Base-by-base conservation (phyloP, 2,329 filamentous ascomycete genomes). In the Fusarium papillatum region DNA sequence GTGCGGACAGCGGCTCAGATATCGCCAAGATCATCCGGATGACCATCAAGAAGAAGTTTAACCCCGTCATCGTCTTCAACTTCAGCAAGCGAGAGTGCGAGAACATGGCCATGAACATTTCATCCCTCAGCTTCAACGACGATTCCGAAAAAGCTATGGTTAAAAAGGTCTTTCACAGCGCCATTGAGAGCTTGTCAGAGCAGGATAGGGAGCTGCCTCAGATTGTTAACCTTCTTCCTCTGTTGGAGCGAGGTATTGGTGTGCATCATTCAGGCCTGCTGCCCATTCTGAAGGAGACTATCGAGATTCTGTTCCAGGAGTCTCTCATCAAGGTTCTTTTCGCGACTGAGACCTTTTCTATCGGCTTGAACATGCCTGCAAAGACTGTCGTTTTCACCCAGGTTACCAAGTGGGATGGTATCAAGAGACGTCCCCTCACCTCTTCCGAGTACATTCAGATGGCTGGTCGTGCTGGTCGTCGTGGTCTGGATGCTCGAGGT, bases 301-400 rank as follows among this genome's bases (percentile, higher is more conserved):
- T 99, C 76, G 97, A 99, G 87, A 99, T 99, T 83, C 88, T 99
- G 50, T 99, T 99, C 89, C 97, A 99, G 82, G 97, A 99, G 85
- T 96, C 96, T 63, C 87, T 99, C 50, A 98, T 99, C 88, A 99
- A 99, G 86, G 96, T 98, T 13, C 89, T 99, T 1, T 98, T 99
- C 74, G 97, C 97, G 0, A 99, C 97, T 1, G 97, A 99, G 84
- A 99, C 97, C 1, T 99, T 99, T 86, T 98, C 97, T 6, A 99
- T 99, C 76, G 97, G 97, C 71, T 86, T 99, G 70, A 99, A 99
- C 88, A 98, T 99, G 97, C 97, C 97, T 77, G 97, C 97, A 31
- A 98, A 98, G 88, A 99, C 97, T 1, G 97, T 99, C 2, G 96
- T 99, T n/a, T 99, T 99, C 84, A 98, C 97, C 1, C 96, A 94